phyloP scores from a whole-genome alignment of 2,329 filamentous ascomycete species.

The Colletotrichum orbiculare region DNA sequence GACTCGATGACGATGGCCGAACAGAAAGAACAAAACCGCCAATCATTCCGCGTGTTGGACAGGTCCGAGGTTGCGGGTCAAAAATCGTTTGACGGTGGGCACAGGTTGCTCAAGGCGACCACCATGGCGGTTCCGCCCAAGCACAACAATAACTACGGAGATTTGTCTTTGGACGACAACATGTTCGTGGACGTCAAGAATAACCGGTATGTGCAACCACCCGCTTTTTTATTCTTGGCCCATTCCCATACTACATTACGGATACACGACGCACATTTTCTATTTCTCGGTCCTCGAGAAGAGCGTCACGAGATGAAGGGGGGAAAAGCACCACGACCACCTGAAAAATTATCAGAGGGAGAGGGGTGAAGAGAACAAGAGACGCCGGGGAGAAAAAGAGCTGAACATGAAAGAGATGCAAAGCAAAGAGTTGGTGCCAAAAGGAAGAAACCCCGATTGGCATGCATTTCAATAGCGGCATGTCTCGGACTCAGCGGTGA shows the following conservation, averaged over 20 bases:
- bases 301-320: no score
- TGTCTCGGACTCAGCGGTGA: slow-evolving; percentile 35
- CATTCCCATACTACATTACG: slow-evolving; percentile 18
- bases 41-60: slow-evolving; percentile 69
- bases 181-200: slow-evolving; percentile 69
- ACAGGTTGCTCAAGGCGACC: slow-evolving; percentile 53
- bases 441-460: slow-evolving; percentile 15
- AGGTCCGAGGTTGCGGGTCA: slow-evolving; percentile 57
- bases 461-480: slow-evolving; percentile 35
- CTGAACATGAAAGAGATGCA: slow-evolving; percentile 1
- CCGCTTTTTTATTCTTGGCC: slow-evolving; percentile 25
- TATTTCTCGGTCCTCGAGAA: slow-evolving; percentile 17
- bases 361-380: neutral
- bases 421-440: neutral
- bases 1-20: slow-evolving; percentile 55
- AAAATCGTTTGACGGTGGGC: slow-evolving; percentile 64
- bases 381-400: neutral
- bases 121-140: slow-evolving; percentile 47
- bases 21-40: slow-evolving; percentile 44
- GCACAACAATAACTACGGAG: slow-evolving; percentile 45
- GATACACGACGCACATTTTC: slow-evolving; percentile 4
- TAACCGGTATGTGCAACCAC: slow-evolving; percentile 61
- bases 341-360: slow-evolving; percentile 2
- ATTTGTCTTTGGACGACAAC: slow-evolving; percentile 61
- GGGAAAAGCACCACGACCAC: slow-evolving; percentile 10